These are phyloP conservation scores for Cetraspora pellucida DNA, from an alignment of 192 early-diverging fungal species.

Conservation along the genomic window DNA sequence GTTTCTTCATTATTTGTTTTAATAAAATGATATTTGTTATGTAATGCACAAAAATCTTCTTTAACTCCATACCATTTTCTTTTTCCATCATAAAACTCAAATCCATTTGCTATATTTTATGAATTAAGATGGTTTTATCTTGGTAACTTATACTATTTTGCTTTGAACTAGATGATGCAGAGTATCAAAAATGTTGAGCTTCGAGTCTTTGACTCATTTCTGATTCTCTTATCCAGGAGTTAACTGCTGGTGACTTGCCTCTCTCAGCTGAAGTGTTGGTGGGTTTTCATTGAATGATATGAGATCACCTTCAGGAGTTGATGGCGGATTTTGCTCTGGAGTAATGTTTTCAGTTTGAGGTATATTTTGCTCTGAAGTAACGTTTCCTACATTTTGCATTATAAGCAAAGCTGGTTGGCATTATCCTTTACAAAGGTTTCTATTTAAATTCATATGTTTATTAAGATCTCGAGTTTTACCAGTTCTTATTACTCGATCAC, in stretches of 20 bases:
- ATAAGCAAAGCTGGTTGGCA: too few relatives aligned
- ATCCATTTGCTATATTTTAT: neutral
- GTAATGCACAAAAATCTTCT: neutral
- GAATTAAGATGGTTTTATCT: neutral
- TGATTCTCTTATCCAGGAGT: neutral
- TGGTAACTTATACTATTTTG: neutral
- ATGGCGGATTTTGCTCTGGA: neutral
- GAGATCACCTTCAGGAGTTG: slow-evolving; percentile 2
- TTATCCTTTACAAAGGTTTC: too few relatives aligned
- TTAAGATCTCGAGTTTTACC: slow-evolving; percentile 28
- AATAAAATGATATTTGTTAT: neutral
- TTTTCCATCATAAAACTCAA: slow-evolving; percentile 19
- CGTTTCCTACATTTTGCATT: too few relatives aligned
- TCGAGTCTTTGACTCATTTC: too few relatives aligned
- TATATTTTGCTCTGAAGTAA: too few relatives aligned
- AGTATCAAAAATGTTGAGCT: too few relatives aligned
- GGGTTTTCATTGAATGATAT: slow-evolving; percentile 31
- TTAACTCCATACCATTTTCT: slow-evolving; percentile 7
- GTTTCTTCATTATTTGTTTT: too few relatives aligned
- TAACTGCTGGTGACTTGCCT: neutral
- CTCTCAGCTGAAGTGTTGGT: neutral
- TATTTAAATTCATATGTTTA: slow-evolving; percentile 21
- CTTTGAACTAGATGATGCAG: slow-evolving; percentile 19
- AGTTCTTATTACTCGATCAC: neutral
- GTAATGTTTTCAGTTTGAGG: too few relatives aligned